Base-by-base conservation (phyloP, 1,284 basidiomycete genomes). In the Cryptococcus maquisensis region DNA sequence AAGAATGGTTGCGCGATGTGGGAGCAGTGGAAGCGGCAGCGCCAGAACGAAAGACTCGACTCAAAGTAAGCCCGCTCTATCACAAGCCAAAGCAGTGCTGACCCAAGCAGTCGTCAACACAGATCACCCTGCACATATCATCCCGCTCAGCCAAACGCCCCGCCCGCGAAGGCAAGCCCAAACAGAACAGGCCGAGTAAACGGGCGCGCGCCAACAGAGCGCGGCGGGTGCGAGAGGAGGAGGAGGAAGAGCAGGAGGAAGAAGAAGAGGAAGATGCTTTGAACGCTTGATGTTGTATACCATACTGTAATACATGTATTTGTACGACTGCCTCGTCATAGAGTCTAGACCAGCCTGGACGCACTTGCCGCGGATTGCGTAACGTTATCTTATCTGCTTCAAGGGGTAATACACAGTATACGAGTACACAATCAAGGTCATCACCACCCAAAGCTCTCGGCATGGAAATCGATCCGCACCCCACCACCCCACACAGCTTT, bases 391-490 rank as follows among this genome's bases (percentile, higher is more conserved):
- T 12, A 43, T 28, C 37, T 55, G 28, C 28, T 28, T 28, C 28
- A 7, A 32, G 7, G 28, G 28, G 5, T 10, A 32, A 32, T 32
- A 32, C 28, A 32, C 10, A 10, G 2, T 32, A n/a, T n/a, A n/a
- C n/a, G n/a, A n/a, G n/a, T n/a, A n/a, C n/a, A n/a, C n/a, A n/a
- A n/a, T n/a, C n/a, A n/a, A n/a, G n/a, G n/a, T n/a, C n/a, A n/a
- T 32, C 28, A 67, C 65, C 63, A 67, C 6, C 65, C 65, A 51
- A 67, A 67, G 15, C 57, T 61, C 54, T 67, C 65, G 1, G 63
- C 61, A 20, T 63, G 55, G 46, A 58, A 65, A 9, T 63, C 61
- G 5, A 67, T 48, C 38, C 47, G 38, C 8, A 55, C 54, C n/a
- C 52, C 61, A 18, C 65, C 65, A 13, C 51, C 38, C 49, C 51